Base-by-base conservation (phyloP, 2,329 filamentous ascomycete species). In the Phoma herbarum region DNA sequence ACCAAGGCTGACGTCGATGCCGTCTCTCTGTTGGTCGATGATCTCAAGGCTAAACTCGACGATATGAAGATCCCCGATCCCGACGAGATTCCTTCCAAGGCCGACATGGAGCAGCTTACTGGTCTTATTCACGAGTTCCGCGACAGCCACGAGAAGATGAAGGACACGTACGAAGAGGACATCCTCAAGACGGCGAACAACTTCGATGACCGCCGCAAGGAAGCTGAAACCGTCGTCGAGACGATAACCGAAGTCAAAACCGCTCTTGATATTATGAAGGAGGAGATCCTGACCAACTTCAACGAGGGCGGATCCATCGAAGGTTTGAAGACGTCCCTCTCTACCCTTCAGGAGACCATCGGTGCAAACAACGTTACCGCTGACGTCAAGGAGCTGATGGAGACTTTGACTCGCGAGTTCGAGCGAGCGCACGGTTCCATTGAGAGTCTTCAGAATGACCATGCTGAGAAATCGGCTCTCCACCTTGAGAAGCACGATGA, bases 381-480 rank as follows among this genome's bases (percentile, higher is more conserved):
- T n/a, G 81, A 83, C 55, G 75, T 83, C 49, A 82, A 90, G 64
- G 82, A 84, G 42, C 81, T 93, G 58, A 83, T 88, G 69, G 88
- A 90, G 69, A 86, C 88, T 2, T 88, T 98, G 77, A 93, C 90
- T 75, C 81, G 86, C 1, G 93, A 97, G 73, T 97, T 98, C 60
- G 93, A 97, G 69, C 90, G 93, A 62, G 89, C 91, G 11, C 90
- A 92, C 66, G 88, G 88, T 16, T 87, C 90, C n/a, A 84, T 95
- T 23, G 89, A 91, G 56, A 90, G 90, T 7, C 85, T 88, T 51
- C 95, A 94, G 78, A 83, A 92, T n/a, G 92, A 96, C 61, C 85
- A 88, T 3, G 91, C 86, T 41, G 84, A 88, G 66, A 83, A 84
- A 51, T 81, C 85, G 43, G 80, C 84, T 2, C 80, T 83, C 16